These are phyloP conservation scores for Aegilops sharonensis DNA, from an alignment of 176 grass and related monocot species.

Conservation along the genomic window DNA sequence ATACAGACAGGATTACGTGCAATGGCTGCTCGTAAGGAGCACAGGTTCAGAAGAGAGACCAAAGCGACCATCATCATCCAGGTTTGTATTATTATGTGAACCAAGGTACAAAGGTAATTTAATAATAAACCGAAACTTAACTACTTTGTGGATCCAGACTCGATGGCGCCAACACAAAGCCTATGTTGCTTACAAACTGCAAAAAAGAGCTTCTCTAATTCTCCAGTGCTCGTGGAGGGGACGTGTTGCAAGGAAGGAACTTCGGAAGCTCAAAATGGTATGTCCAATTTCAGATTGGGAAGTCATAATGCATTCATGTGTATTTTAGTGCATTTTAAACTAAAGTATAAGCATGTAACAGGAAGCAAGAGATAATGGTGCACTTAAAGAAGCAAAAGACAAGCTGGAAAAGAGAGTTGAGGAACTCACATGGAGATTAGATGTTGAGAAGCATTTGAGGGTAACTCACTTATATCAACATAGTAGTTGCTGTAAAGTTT, in stretches of 20 bases:
- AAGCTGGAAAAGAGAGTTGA: conserved; percentile 94
- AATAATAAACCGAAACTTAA: conserved; percentile 8
- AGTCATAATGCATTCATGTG: conserved; percentile 16
- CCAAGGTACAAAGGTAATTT: background rate
- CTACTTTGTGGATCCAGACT: conserved; percentile 48
- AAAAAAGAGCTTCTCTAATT: conserved; percentile 65
- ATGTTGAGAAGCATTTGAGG: conserved; percentile 86
- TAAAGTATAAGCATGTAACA: conserved; percentile 41
- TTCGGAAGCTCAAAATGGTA: conserved; percentile 83
- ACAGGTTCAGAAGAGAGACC: conserved; percentile 60
- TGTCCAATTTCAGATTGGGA: conserved; percentile 6
- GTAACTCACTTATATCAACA: conserved; percentile 46
- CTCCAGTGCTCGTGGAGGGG: conserved; percentile 89
- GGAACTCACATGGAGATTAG: conserved; percentile 87
- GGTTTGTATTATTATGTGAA: conserved; percentile 29
- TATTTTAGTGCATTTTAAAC: conserved; percentile 22
- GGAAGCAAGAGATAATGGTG: conserved; percentile 93
- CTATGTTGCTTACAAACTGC: conserved; percentile 62
- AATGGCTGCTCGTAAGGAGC: conserved; percentile 79
- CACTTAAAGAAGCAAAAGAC: conserved; percentile 92
- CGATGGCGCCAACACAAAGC: conserved; percentile 85
- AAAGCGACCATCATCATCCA: conserved; percentile 76
- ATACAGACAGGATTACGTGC: conserved; percentile 79
- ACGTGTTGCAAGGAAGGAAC: conserved; percentile 91
- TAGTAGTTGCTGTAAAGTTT: background rate